Conservation (phyloP, 371 early-diverging fungal species). For the Syncephalastrum contaminatum region DNA sequence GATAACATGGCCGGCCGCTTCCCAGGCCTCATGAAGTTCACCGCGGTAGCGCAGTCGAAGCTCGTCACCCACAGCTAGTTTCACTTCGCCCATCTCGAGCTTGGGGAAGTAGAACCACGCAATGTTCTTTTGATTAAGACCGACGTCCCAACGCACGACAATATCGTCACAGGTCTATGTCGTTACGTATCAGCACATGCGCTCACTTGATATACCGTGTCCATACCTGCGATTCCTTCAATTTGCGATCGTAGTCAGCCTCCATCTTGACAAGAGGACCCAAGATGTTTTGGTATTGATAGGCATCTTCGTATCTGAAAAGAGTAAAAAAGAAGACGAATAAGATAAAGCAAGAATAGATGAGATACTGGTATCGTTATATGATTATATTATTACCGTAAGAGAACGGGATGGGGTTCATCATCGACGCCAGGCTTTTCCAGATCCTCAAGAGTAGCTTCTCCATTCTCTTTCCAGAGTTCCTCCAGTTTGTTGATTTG, state of each 20-base stretch:
- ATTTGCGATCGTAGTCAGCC: constrained; percentile 92
- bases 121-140: constrained; percentile 89
- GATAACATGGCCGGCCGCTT: constrained; percentile 89
- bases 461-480: constrained; percentile 83
- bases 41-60: constrained; percentile 87
- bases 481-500: constrained; percentile 92
- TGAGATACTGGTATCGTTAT: background rate
- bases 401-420: constrained; percentile 80
- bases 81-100: constrained; percentile 89
- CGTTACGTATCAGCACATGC: background rate
- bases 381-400: constrained; percentile 55
- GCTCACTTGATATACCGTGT: background rate
- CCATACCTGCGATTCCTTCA: constrained; percentile 88
- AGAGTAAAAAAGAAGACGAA: constrained; percentile 4
- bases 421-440: constrained; percentile 85
- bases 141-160: constrained; percentile 96
- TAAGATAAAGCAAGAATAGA: constrained; percentile 1
- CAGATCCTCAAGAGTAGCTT: constrained; percentile 81
- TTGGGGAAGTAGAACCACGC: constrained; percentile 94
- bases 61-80: constrained; percentile 96
- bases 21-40: constrained; percentile 85
- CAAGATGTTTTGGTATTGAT: constrained; percentile 95
- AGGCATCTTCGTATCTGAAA: constrained; percentile 91
- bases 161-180: constrained; percentile 88
- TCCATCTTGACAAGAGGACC: constrained; percentile 96